phyloP scores from a whole-genome alignment of 768 basidiomycete genomes.

The Strobilomyces dryophilus region DNA sequence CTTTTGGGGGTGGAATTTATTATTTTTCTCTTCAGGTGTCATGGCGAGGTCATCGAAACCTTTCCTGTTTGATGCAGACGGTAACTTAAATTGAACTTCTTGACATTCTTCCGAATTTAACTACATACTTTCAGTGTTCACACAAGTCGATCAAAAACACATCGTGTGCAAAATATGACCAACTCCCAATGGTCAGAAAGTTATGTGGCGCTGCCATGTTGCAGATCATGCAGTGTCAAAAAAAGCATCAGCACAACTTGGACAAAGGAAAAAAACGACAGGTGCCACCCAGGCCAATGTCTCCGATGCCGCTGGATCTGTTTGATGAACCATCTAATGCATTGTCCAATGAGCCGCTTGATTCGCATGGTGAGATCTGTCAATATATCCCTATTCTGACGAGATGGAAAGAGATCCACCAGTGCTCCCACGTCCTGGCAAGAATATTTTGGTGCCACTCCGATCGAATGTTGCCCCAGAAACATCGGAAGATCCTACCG shows the following conservation, averaged over 20 bases:
- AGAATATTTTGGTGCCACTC: background rate
- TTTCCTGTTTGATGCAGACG: background rate
- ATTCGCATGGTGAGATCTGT: background rate
- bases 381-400: background rate
- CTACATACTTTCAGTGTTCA: background rate
- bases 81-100: background rate
- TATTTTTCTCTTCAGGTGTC: no score
- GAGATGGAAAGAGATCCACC: background rate
- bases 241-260: background rate
- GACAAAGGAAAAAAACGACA: background rate
- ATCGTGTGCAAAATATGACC: conserved; percentile 2
- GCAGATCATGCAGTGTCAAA: background rate
- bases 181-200: background rate
- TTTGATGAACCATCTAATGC: no score
- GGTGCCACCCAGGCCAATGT: no score
- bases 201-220: background rate
- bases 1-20: no score
- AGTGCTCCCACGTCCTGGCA: background rate
- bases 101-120: background rate
- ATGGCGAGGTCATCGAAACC: conserved; percentile 1
- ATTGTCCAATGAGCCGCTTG: background rate
- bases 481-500: background rate
- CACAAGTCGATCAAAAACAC: background rate
- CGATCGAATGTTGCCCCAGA: background rate
- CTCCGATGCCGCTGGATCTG: no score